Evolutionary conservation across 768 basidiomycete species (phyloP).

Genomic region (Suillus fuscotomentosus): DNA sequence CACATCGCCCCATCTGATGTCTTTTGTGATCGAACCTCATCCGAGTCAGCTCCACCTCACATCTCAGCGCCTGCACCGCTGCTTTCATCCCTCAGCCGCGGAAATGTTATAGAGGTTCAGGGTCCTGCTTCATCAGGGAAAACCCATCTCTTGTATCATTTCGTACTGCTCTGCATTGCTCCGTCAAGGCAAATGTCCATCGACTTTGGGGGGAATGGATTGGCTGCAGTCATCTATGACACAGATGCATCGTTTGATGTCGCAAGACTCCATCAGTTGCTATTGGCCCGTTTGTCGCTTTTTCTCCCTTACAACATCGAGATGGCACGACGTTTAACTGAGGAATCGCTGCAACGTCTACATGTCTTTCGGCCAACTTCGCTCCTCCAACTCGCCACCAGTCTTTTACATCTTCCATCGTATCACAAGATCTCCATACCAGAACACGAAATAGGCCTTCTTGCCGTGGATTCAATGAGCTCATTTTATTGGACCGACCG

Average conservation of each 20-base stretch:
- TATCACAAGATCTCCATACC: constrained; percentile 51
- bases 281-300: constrained; percentile 44
- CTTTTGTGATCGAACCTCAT: constrained; percentile 3
- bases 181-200: constrained; percentile 35
- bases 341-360: constrained; percentile 47
- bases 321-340: constrained; percentile 27
- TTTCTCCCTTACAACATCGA: constrained; percentile 22
- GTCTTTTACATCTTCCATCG: constrained; percentile 54
- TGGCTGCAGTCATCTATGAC: constrained; percentile 68
- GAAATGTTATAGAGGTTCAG: constrained; percentile 75
- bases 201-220: constrained; percentile 57
- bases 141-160: constrained; percentile 70
- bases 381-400: constrained; percentile 65
- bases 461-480: constrained; percentile 76
- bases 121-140: constrained; percentile 76
- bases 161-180: constrained; percentile 58
- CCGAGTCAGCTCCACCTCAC: constrained; percentile 25
- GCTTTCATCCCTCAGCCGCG: constrained; percentile 38
- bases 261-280: constrained; percentile 49
- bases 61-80: constrained; percentile 24
- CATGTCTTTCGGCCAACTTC: constrained; percentile 72
- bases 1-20: constrained; percentile 5
- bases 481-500: constrained; percentile 80
- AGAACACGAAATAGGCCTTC: constrained; percentile 55
- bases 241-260: constrained; percentile 66